A percentile compares a stretch with the other conserved stretches of the same genome.
Evolutionary conservation across 371 early-diverging fungal genomes (phyloP).

Genomic region (Saksenaea oblongispora): DNA sequence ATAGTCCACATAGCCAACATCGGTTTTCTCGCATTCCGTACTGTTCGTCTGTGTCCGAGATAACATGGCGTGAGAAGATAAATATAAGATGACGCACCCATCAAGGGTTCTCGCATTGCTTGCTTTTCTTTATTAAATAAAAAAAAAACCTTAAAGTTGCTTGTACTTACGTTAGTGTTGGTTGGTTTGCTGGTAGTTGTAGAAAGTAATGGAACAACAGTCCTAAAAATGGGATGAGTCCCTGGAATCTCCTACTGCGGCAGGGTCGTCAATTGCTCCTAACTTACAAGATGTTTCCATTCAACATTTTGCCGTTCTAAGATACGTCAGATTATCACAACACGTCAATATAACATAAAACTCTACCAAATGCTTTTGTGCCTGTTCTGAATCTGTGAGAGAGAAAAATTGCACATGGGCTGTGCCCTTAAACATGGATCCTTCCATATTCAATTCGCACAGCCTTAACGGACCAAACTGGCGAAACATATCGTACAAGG

Average conservation of each 20-base stretch:
- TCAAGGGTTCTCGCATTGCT: neutral
- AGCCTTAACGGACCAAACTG: slow-evolving; percentile 44
- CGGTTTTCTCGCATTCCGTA: slow-evolving; percentile 12
- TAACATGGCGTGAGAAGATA: slow-evolving; percentile 10
- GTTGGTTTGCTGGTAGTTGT: neutral
- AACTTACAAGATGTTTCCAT: slow-evolving; percentile 44
- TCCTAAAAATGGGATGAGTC: slow-evolving; percentile 5
- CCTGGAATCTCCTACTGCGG: slow-evolving; percentile 8
- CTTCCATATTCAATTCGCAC: slow-evolving; percentile 29
- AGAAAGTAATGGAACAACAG: neutral
- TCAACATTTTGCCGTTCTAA: slow-evolving; percentile 31
- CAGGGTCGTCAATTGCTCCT: neutral
- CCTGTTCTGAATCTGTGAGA: slow-evolving; percentile 35
- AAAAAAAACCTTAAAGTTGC: slow-evolving; percentile 1
- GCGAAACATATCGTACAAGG: slow-evolving; percentile 39
- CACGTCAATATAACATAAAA: neutral
- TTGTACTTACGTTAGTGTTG: neutral
- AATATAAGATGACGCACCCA: slow-evolving; percentile 5
- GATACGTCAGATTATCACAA: neutral
- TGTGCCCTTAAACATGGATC: slow-evolving; percentile 22
- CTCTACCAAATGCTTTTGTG: slow-evolving; percentile 27
- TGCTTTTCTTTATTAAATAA: slow-evolving; percentile 9
- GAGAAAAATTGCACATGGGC: slow-evolving; percentile 43
- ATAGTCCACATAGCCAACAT: slow-evolving; percentile 25
- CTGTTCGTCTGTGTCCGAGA: slow-evolving; percentile 2